A percentile compares a stretch with the other conserved stretches of the same genome.
Evolutionary conservation across 108 stramenopile genomes (phyloP).

Genomic region (Pseudonitzschia multiseries): DNA sequence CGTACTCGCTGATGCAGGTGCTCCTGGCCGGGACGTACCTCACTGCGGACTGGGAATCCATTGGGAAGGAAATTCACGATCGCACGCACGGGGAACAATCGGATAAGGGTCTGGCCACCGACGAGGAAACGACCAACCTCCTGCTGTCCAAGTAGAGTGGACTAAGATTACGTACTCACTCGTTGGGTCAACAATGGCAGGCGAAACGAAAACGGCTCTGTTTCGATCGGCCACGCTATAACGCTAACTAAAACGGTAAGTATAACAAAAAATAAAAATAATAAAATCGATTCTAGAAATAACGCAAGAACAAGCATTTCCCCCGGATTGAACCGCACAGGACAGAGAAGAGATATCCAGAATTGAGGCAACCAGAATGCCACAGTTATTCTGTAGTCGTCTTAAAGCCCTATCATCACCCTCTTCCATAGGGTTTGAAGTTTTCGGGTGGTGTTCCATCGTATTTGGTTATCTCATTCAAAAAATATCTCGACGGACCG

Average conservation of each 20-base stretch:
- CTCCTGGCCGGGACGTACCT: conserved; percentile 29
- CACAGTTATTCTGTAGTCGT: no score
- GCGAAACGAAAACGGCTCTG: no score
- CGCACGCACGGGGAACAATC: conserved; percentile 12
- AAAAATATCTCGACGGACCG: conserved; percentile 75
- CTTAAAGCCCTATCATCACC: neutral
- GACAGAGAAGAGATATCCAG: no score
- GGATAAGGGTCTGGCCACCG: neutral
- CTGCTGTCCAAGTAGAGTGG: neutral
- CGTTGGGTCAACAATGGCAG: no score
- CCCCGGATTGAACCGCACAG: no score
- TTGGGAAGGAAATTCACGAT: conserved; percentile 18
- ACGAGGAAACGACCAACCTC: neutral
- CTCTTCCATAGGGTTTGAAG: conserved; percentile 44
- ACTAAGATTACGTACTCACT: neutral
- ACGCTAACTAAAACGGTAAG: no score
- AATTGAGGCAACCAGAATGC: no score
- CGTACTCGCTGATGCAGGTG: conserved; percentile 41
- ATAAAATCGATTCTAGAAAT: no score
- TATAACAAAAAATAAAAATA: no score
- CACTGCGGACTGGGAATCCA: conserved; percentile 40
- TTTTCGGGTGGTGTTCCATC: conserved; percentile 56
- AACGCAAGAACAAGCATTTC: no score
- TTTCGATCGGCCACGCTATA: no score
- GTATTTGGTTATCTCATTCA: conserved; percentile 62